Base-by-base conservation (phyloP, 768 basidiomycete species). In the Bullera alba region DNA sequence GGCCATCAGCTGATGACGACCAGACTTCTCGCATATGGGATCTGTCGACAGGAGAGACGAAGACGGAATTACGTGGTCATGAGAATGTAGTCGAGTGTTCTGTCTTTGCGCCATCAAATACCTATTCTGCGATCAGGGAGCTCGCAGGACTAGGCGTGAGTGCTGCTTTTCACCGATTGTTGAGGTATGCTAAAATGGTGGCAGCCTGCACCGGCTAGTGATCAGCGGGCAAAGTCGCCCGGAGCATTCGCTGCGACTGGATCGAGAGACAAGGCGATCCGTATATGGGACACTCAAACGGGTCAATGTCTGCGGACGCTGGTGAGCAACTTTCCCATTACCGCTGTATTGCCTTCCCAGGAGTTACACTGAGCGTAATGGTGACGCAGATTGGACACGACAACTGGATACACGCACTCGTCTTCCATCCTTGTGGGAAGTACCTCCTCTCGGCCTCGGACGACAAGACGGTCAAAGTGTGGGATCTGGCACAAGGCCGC, bases 401-500 rank as follows among this genome's bases (percentile, higher is more conserved):
- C 71, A 88, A 89, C 61, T 93, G 90, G 90, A 78, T 93, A 44
- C 82, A 87, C 50, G 85, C 83, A 0, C 77, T 93, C 37, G 81
- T 85, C 16, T 92, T 92, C 76, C 90, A 92, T 72, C 90, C 90
- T 0, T 81, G 81, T 8, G 90, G 90, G 15, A 91, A 91, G 71
- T 85, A 82, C 69, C 80, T 93, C 12, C 77, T 93, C n/a, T 90
- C 88, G 7, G 87, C 85, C 3, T 86, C 87, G 12, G 90, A 93
- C 70, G 90, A 93, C 77, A 87, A 90, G 73, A 87, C 87, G 8
- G 81, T 92, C 58, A 82, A 87, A 7, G 79, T 92, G 7, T 93
- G 90, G 90, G 90, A 92, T 62, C 76, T 93, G 29, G 78, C 80
- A 36, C 86, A 85, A 2, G 90, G 89, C 0, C 79, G 88, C 55